Evolutionary conservation across 2,329 filamentous ascomycete species (phyloP), one percentile per base, ranked within the genome.

Genomic region (Myriosclerotinia scirpicola): DNA sequence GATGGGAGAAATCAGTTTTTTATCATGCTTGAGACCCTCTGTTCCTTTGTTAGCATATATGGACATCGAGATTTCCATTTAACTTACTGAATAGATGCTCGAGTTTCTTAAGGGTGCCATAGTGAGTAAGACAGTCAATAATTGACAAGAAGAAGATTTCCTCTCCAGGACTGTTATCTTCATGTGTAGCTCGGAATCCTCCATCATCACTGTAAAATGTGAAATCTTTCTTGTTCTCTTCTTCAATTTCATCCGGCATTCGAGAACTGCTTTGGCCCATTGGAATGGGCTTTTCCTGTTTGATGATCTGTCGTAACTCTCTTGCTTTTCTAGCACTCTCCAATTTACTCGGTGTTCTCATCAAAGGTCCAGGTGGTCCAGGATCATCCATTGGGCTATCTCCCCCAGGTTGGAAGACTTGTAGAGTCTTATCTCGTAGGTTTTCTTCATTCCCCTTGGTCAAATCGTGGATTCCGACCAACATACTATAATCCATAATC

Each of bases 61-160:
- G 15, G 14, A 9, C 17, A 26, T 36, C 17, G n/a, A 1, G 36
- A 38, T n/a, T 44, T 36, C 12, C 42, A 30, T 22, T 36, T 20
- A 14, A 71, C 75, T 42, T 69, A 76, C 75, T 99, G 90, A 93
- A 95, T 79, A 98, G 95, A 79, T 98, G 90, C 78, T 99, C 95
- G 69, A 94, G 86, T 76, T 95, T 94, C 81, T 99, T 99, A 79
- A 97, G 86, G 71, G 93, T 87, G 72, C 93, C 93, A 78, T 98
- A 99, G 78, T 97, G 92, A 73, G 95, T 99, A 74, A 99, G 82
- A 78, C 95, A 99, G 79, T 99, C 95, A 78, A 99, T 99, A 73
- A 99, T 96, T 46, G 95, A 96, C 9, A 99, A 86, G 77, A 99
- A 99, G 79, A 99, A 99, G 53, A 99, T 93, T 79, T 97, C 92